Evolutionary conservation across 805 yeast genomes (phyloP).

Genomic region (Candida vaughaniae): DNA sequence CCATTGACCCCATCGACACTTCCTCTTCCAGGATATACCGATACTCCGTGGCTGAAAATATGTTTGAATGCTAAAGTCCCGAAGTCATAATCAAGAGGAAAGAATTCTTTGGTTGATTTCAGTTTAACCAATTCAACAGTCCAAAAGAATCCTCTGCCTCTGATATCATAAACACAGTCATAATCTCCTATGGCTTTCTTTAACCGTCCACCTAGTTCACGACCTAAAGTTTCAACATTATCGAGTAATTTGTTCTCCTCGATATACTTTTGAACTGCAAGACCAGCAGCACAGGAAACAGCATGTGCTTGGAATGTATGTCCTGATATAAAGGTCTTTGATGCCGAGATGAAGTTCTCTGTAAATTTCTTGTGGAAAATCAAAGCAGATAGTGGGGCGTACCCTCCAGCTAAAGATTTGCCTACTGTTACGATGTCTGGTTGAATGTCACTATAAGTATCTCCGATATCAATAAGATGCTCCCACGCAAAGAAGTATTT

Average conservation of each 20-base stretch:
- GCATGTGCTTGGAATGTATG: conserved; percentile 53
- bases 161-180: conserved; percentile 58
- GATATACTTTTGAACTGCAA: conserved; percentile 43
- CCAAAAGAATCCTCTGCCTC: conserved; percentile 62
- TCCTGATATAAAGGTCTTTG: conserved; percentile 42
- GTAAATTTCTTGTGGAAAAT: conserved; percentile 23
- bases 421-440: conserved; percentile 53
- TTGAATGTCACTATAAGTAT: conserved; percentile 37
- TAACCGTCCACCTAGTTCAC: conserved; percentile 15
- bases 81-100: conserved; percentile 38
- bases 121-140: conserved; percentile 55
- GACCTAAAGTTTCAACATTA: too few relatives aligned
- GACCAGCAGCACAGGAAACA: conserved; percentile 46
- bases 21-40: conserved; percentile 46
- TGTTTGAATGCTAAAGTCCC: conserved; percentile 28
- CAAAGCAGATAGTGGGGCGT: conserved; percentile 48
- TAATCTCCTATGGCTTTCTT: conserved; percentile 3
- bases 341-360: conserved; percentile 5
- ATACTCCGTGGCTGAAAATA: too few relatives aligned
- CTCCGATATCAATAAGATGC: too few relatives aligned
- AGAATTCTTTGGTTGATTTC: conserved; percentile 25
- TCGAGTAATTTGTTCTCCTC: conserved; percentile 30
- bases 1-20: conserved; percentile 18
- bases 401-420: conserved; percentile 49
- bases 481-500: conserved; percentile 49